phyloP scores from a whole-genome alignment of 2,329 filamentous ascomycete species.

The Penicillium janthinellum region DNA sequence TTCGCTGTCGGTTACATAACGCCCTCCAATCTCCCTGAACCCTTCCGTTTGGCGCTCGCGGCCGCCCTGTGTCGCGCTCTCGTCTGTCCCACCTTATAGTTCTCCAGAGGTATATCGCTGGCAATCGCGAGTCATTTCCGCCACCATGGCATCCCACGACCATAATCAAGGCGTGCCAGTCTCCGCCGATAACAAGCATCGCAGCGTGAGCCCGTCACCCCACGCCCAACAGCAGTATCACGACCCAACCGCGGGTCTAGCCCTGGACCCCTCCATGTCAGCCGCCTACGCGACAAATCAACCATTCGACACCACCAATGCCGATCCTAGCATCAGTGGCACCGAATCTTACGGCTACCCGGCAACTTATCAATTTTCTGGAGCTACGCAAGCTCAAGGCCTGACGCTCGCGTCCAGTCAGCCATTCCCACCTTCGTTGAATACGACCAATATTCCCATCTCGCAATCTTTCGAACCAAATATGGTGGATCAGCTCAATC shows the following conservation, averaged over 20 bases:
- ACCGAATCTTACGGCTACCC: constrained; percentile 41
- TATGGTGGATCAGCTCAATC: constrained; percentile 40
- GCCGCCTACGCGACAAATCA: constrained; percentile 36
- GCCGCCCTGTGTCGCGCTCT: constrained; percentile 4
- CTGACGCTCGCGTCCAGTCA: constrained; percentile 36
- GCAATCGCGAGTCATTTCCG: not conserved
- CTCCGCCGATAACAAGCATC: constrained; percentile 40
- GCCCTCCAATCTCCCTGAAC: constrained; percentile 7
- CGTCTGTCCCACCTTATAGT: not conserved
- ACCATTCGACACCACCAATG: constrained; percentile 34
- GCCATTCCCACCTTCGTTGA: constrained; percentile 31
- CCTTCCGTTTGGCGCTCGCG: constrained; percentile 8
- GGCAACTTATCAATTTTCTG: constrained; percentile 36
- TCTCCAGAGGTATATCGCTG: constrained; percentile 1
- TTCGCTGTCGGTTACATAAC: not conserved
- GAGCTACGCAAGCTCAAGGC: constrained; percentile 32
- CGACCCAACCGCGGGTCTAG: constrained; percentile 34
- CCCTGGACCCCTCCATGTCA: constrained; percentile 41
- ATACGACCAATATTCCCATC: constrained; percentile 34
- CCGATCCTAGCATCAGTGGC: constrained; percentile 30
- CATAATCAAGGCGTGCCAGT: constrained; percentile 37
- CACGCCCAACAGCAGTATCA: constrained; percentile 46
- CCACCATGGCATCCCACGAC: constrained; percentile 38
- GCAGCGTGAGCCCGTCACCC: constrained; percentile 46
- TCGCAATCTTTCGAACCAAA: constrained; percentile 43